Percentiles rank a stretch among this genome's conserved stretches.
Evolutionary conservation across 441 rosid species (phyloP).

Genomic region (Croton setiger): DNA sequence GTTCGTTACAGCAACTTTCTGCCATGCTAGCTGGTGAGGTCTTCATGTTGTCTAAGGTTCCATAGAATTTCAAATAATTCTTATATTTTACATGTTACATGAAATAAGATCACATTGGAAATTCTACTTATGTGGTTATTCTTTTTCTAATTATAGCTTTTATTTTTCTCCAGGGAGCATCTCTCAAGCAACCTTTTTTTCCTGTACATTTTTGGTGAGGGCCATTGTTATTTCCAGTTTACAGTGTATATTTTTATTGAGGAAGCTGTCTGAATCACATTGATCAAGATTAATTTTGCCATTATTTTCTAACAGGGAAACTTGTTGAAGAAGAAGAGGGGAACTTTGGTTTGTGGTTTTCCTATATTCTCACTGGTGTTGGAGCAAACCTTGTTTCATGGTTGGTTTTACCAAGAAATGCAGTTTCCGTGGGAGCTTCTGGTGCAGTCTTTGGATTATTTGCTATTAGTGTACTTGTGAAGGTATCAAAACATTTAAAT

Average conservation of each 20-base stretch:
- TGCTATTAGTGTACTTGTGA: conserved; percentile 85
- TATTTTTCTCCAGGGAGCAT: conserved; percentile 60
- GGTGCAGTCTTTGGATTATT: conserved; percentile 93
- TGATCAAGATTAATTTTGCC: conserved; percentile 16
- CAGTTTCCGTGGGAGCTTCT: conserved; percentile 90
- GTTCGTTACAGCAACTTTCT: conserved; percentile 86
- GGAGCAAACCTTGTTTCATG: conserved; percentile 93
- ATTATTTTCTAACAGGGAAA: conserved; percentile 51
- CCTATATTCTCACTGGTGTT: conserved; percentile 74
- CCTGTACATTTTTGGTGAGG: conserved; percentile 88
- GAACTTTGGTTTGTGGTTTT: conserved; percentile 74
- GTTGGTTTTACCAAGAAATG: conserved; percentile 84
- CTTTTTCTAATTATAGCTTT: conserved; percentile 11
- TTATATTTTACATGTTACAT: neutral
- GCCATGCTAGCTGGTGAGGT: conserved; percentile 87
- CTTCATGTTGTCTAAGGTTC: conserved; percentile 5
- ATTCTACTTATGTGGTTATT: neutral
- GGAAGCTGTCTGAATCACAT: conserved; percentile 20
- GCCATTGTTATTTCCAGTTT: conserved; percentile 13
- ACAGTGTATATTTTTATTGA: neutral
- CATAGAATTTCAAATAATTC: neutral
- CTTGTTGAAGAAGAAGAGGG: conserved; percentile 96
- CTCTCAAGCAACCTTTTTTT: conserved; percentile 95
- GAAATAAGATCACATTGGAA: neutral
- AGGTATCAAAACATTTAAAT: conserved; percentile 38